Evolutionary conservation across 208 protist genomes (phyloP), one percentile per base, ranked within the genome.

Genomic region (Trypanosoma melophagium): DNA sequence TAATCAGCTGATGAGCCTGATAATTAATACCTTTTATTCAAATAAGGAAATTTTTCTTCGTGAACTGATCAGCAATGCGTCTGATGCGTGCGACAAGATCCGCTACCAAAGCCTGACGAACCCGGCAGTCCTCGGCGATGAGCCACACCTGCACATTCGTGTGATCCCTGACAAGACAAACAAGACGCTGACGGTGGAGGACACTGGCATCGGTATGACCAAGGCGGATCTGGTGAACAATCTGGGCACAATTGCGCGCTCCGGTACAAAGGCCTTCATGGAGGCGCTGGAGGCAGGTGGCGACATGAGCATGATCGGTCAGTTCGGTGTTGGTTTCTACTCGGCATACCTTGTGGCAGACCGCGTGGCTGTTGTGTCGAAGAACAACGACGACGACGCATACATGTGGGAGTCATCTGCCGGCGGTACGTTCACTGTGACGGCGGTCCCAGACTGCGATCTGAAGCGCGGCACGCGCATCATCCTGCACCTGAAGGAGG

Each of bases 301-400:
- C 61, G 98, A 99, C 77, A 88, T 99, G 55, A 91, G 74, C 79
- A 98, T 99, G 93, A 99, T 99, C 74, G 98, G 98, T 71, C 98
- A 99, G 89, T 99, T 99, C 75, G 98, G 98, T 97, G 98, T 99
- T 56, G 98, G 98, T 65, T 99, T 99, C 96, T 99, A 99, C 95
- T 99, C 97, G 54, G 97, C 98, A 19, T 99, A 98, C 82, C 94
- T 99, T 16, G 98, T 99, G 41, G 98, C 98, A 42, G 96, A 99
- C 76, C 80, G 81, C 35, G 98, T 99, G 31, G 81, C 82, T 1
- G 98, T 99, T n/a, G 83, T 87, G 45, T 98, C 98, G 59, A 99
- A 99, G 91, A 84, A 98, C 89, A 98, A 98, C 79, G 97, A 98
- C 59, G 97, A 99, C 72, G 94, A 98, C 66, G 86, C 94, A 45